Base-by-base conservation (phyloP, 495 filamentous ascomycete species). In the Trichoderma reesei region DNA sequence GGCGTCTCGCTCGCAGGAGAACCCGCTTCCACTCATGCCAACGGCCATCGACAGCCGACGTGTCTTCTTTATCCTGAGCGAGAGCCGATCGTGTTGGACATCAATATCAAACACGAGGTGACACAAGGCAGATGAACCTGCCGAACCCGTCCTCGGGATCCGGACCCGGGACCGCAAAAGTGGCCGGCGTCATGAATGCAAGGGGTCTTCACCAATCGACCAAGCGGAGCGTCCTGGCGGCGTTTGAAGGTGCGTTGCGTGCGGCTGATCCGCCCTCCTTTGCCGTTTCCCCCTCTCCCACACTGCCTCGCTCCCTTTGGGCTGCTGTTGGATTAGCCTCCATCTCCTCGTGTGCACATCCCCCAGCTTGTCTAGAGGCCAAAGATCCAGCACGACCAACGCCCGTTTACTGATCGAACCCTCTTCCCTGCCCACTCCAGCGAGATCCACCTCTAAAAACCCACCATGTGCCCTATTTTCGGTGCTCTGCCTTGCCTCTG, bases 151-250 rank as follows among this genome's bases (percentile, higher is more conserved):
- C 63, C 0, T 18, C 44, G 44, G 44, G 16, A 42, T 65, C 63
- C 31, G 63, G 34, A 31, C 51, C 63, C 20, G 38, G 37, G 4
- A 33, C 59, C 59, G 59, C 18, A 14, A 41, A 41, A 8, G 41
- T 16, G 3, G 59, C 36, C 36, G 18, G 59, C 36, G 16, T 20
- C 9, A 26, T 20, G 14, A 61, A 41, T 61, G 70, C 73, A 42
- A 68, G 70, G n/a, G 69, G 74, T 60, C 81, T 73, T 65, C 83
- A 26, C 26, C 26, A 86, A 72, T 82, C 75, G 66, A 76, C 89
- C 67, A 91, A 91, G 79, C 82, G 85, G 74, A 88, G 80, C 68
- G 84, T 90, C 67, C 87, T 89, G 79, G 84, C 85, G 67, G 84
- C 85, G 66, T 90, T 91, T 76, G 88, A 92, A 82, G 90, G 90